Evolutionary conservation across 73 alveolate genomes (phyloP), one percentile per base, ranked within the genome.

Genomic region (Paramecium tetraurelia): DNA sequence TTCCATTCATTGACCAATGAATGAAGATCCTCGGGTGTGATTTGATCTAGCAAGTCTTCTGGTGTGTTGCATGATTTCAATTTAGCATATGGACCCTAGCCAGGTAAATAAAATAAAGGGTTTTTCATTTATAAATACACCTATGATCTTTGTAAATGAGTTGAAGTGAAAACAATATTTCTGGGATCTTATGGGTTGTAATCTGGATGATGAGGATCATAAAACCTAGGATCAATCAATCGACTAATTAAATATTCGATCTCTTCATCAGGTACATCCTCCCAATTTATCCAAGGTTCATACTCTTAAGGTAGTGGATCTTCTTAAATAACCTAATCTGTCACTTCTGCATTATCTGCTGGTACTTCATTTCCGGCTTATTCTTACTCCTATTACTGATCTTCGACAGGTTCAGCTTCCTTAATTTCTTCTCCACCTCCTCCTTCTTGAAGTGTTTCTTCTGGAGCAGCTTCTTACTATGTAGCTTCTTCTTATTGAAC

Each of bases 151-250:
- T 53, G 2, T 1, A 53, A 18, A 53, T 53, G 69, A 53, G 35
- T 53, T n/a, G 69, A n/a, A 22, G 84, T 31, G n/a, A 72, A 72
- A 7, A 29, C 16, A 3, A 72, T 40, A 72, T 72, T 72, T 35
- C 86, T 72, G 14, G 86, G 59, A 38, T 72, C 86, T 16, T 72
- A 72, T 8, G 59, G 86, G 10, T 72, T 29, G n/a, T 72, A 72
- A 16, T 72, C 59, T 35, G 86, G 86, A 33, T 72, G 86, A 38
- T 72, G 57, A 21, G 57, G 59, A 72, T 72, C 86, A 72, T 72
- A 72, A 72, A 72, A 72, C 21, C 63, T 12, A n/a, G 86, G 86
- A 72, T 72, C 59, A 16, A 38, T 43, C n/a, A 72, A 72, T 20
- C 86, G 5, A 18, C 84, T 63, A 11, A 63, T 33, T 24, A 63